phyloP scores from a whole-genome alignment of 108 stramenopile genomes.

The Nannochloropsis salina region DNA sequence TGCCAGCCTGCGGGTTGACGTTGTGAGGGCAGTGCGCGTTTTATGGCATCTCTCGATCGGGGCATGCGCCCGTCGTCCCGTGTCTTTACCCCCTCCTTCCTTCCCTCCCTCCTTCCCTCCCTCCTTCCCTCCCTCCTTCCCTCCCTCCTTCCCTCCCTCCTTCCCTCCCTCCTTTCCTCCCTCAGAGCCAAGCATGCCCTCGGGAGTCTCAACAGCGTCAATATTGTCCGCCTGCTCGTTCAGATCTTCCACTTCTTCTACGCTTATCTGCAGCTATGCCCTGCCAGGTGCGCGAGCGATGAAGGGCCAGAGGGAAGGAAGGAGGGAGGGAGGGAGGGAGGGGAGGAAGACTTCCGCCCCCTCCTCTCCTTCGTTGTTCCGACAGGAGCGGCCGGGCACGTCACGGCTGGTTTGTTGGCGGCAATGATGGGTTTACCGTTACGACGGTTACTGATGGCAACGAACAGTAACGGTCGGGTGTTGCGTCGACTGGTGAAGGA shows the following conservation, averaged over 20 bases:
- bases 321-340: neutral
- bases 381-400: constrained; percentile 17
- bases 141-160: constrained; percentile 2
- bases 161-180: neutral
- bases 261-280: constrained; percentile 54
- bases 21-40: no score
- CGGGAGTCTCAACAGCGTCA: constrained; percentile 69
- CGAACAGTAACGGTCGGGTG: neutral
- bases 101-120: neutral
- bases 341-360: neutral
- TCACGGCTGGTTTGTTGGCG: constrained; percentile 20
- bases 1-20: no score
- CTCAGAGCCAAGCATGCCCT: neutral
- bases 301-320: no score
- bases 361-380: constrained; percentile 9
- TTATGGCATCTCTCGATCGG: no score
- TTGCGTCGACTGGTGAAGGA: neutral
- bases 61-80: no score
- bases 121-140: neutral
- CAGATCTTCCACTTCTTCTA: constrained; percentile 80
- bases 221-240: constrained; percentile 70
- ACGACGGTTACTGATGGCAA: neutral
- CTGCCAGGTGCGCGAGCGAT: no score
- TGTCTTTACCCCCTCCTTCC: neutral
- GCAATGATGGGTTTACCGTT: constrained; percentile 13